Evolutionary conservation across 495 filamentous ascomycete genomes (phyloP).

Genomic region (Pseudotulostoma volvatum): DNA sequence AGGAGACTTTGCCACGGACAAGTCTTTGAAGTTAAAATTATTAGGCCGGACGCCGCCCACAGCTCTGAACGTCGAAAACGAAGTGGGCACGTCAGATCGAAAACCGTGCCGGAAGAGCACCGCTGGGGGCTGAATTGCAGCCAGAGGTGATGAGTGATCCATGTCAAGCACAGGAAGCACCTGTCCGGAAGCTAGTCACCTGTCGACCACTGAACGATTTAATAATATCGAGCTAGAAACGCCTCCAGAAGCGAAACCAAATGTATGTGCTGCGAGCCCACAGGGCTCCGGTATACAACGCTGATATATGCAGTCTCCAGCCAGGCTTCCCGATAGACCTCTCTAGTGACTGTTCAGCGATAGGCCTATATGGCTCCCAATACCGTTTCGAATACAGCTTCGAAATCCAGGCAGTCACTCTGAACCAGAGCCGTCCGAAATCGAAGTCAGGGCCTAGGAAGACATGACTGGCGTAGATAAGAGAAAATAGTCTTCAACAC

Average conservation of each 20-base stretch:
- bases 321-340: neutral
- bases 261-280: neutral
- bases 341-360: too few species aligned
- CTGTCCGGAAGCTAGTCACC: neutral
- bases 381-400: too few species aligned
- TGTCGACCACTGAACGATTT: neutral
- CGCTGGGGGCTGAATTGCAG: slow-evolving; percentile 77
- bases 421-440: slow-evolving; percentile 1
- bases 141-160: slow-evolving; percentile 87
- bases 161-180: slow-evolving; percentile 33
- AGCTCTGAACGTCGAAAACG: slow-evolving; percentile 32
- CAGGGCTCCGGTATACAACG: neutral
- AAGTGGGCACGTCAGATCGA: slow-evolving; percentile 34
- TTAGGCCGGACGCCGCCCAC: slow-evolving; percentile 41
- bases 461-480: neutral
- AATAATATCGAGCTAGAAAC: neutral
- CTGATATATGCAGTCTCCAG: neutral
- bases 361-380: too few species aligned
- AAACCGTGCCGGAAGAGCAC: slow-evolving; percentile 40
- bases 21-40: slow-evolving; percentile 56
- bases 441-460: neutral
- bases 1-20: slow-evolving; percentile 48
- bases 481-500: neutral
- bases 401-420: neutral
- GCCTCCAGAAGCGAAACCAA: neutral